Evolutionary conservation across 768 basidiomycete species (phyloP).

Genomic region (Mrakia frigida): DNA sequence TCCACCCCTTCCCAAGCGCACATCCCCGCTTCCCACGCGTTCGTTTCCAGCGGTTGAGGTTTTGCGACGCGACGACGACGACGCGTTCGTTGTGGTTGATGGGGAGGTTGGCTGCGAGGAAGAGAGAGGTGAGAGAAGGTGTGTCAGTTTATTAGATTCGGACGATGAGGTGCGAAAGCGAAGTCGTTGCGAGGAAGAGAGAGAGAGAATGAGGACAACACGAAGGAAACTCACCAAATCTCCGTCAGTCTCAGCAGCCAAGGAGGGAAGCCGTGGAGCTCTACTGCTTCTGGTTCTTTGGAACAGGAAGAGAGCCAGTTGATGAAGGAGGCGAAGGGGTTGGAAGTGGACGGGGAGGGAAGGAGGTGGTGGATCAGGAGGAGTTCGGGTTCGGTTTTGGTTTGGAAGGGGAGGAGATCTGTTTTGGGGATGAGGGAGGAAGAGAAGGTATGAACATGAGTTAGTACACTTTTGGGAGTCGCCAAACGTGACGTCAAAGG

Average conservation of each 20-base stretch:
- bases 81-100: neutral
- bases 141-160: no score
- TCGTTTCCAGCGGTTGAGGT: neutral
- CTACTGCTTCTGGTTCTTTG: neutral
- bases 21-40: slow-evolving; percentile 5
- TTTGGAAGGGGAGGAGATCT: slow-evolving; percentile 7
- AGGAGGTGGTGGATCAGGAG: slow-evolving; percentile 6
- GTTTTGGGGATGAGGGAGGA: neutral
- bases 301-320: neutral
- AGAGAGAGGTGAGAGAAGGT: neutral
- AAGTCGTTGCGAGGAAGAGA: neutral
- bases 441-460: no score
- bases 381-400: slow-evolving; percentile 8
- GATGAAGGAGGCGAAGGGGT: neutral
- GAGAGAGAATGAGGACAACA: no score
- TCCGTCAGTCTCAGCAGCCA: slow-evolving; percentile 1
- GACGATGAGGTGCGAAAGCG: no score
- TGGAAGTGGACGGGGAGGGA: neutral
- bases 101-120: neutral
- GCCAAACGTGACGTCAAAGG: neutral
- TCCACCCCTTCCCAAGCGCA: slow-evolving; percentile 16
- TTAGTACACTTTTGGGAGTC: no score
- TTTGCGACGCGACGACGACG: neutral
- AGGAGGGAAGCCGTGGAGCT: slow-evolving; percentile 9
- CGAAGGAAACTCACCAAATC: slow-evolving; percentile 8